A percentile compares a stretch with the other conserved stretches of the same genome.
Conservation (phyloP, 768 basidiomycete genomes). For the Paxillus involutus region DNA sequence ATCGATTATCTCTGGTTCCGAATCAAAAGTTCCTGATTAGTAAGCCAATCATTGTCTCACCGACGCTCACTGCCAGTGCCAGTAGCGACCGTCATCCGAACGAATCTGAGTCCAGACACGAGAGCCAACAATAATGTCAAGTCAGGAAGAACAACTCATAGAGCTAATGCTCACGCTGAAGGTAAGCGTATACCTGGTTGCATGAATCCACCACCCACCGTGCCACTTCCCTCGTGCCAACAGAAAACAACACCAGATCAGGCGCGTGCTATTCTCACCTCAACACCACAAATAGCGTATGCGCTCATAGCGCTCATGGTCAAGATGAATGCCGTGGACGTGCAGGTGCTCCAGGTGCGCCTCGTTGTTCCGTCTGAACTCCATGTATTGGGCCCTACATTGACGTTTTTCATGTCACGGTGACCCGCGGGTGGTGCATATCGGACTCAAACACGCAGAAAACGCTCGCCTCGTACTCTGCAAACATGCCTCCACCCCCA, state of each 20-base stretch:
- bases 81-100: too few relatives aligned
- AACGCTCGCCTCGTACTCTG: constrained; percentile 57
- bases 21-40: constrained; percentile 45
- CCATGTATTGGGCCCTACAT: not conserved
- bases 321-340: constrained; percentile 68
- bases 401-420: not conserved
- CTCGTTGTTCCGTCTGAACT: not conserved
- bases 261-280: constrained; percentile 65
- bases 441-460: constrained; percentile 38
- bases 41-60: too few relatives aligned
- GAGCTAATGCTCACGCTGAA: constrained; percentile 78
- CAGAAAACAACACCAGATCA: constrained; percentile 77
- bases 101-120: too few relatives aligned
- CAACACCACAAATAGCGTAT: constrained; percentile 75
- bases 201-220: not conserved
- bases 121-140: constrained; percentile 40
- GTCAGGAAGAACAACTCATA: constrained; percentile 64
- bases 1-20: constrained; percentile 57
- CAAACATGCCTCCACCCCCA: constrained; percentile 21
- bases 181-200: constrained; percentile 28
- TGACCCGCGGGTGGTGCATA: constrained; percentile 1
- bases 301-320: constrained; percentile 79
- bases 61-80: too few relatives aligned
- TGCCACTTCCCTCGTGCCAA: not conserved
- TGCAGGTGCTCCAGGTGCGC: constrained; percentile 73